A percentile compares a stretch with the other conserved stretches of the same genome.
Conservation (phyloP, 2,329 filamentous ascomycete genomes). For the Chrysoporthe deuterocubensis region DNA sequence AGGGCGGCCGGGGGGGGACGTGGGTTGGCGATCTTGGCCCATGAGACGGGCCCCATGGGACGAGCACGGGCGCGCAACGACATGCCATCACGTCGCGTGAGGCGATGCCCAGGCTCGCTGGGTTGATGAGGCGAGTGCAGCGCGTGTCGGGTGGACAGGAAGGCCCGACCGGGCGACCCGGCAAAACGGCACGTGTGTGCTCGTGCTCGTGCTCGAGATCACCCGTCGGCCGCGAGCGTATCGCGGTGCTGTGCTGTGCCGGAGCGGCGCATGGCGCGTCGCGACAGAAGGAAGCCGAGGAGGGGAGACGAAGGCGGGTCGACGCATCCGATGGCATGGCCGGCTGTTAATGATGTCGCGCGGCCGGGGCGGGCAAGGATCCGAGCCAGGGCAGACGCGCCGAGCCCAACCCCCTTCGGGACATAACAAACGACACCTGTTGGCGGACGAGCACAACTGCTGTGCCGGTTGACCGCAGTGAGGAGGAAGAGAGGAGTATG, state of each 20-base stretch:
- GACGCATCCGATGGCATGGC: slow-evolving; percentile 11
- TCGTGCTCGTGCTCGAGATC: neutral
- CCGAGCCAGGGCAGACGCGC: slow-evolving; percentile 12
- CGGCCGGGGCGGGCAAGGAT: neutral
- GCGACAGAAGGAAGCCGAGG: neutral
- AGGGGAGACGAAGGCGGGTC: slow-evolving; percentile 11
- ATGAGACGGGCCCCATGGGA: neutral
- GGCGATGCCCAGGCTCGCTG: neutral
- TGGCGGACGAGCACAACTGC: neutral
- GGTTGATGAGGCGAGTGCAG: neutral
- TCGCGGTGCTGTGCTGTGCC: slow-evolving; percentile 14
- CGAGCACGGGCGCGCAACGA: neutral
- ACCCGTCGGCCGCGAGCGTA: slow-evolving; percentile 19
- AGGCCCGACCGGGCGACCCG: neutral
- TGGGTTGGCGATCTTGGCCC: neutral
- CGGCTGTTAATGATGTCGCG: neutral
- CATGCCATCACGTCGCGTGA: neutral
- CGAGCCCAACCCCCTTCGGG: neutral
- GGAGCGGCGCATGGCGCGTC: neutral
- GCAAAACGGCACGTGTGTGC: neutral
- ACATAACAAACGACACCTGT: neutral
- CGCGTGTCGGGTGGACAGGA: slow-evolving; percentile 8
- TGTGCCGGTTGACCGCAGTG: neutral
- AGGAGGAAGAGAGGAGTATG: neutral
- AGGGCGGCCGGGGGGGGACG: neutral